Evolutionary conservation across 2,329 filamentous ascomycete species (phyloP).

Genomic region (Fusarium nanum): DNA sequence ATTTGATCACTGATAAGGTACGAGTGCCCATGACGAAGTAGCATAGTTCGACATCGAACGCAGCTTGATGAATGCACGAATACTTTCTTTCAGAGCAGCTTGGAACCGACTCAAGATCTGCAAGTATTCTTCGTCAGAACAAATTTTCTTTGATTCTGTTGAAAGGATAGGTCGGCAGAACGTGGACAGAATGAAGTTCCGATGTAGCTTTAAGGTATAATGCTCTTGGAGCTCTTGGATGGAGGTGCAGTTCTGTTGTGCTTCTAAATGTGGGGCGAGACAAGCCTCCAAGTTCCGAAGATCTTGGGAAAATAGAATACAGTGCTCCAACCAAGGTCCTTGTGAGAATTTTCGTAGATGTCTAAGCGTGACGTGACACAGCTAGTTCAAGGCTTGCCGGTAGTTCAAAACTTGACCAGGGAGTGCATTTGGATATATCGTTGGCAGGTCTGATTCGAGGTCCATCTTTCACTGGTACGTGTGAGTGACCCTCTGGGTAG

Average conservation of each 20-base stretch:
- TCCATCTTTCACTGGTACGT: constrained; percentile 18
- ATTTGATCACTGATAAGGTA: too few species aligned
- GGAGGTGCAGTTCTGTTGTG: constrained; percentile 7
- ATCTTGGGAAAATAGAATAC: background rate
- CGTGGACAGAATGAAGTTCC: constrained; percentile 23
- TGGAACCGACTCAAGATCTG: constrained; percentile 7
- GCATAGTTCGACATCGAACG: constrained; percentile 24
- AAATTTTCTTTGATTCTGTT: background rate
- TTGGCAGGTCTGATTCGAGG: constrained; percentile 11
- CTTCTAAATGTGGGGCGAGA: constrained; percentile 1
- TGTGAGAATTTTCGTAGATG: background rate
- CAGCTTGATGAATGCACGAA: constrained; percentile 24
- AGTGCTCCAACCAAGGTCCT: background rate
- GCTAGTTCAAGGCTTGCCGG: constrained; percentile 34
- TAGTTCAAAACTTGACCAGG: constrained; percentile 4
- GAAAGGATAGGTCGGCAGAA: constrained; percentile 31
- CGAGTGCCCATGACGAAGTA: constrained; percentile 36
- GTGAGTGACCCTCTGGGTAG: background rate
- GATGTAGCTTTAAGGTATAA: constrained; percentile 22
- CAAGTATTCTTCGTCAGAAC: background rate
- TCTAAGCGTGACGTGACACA: constrained; percentile 19
- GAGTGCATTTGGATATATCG: background rate
- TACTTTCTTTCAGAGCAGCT: constrained; percentile 12
- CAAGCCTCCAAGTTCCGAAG: constrained; percentile 9
- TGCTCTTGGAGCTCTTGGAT: constrained; percentile 32